Evolutionary conservation across 2,329 filamentous ascomycete species (phyloP).

Genomic region (Delphinella strobiligena): DNA sequence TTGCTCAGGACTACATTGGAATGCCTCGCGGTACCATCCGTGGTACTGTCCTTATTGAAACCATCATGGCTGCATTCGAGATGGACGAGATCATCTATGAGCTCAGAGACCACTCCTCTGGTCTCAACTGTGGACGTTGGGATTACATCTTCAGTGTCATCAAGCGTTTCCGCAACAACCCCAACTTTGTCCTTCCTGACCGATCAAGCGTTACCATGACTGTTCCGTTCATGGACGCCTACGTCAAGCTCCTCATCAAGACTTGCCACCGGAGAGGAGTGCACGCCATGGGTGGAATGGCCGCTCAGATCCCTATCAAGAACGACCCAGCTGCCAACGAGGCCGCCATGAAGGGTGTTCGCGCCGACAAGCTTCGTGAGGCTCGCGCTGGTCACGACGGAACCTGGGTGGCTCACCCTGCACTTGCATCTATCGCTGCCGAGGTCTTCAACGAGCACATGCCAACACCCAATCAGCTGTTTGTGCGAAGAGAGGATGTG

Average conservation of each 20-base stretch:
- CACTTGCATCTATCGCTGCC: conserved; percentile 72
- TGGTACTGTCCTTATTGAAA: conserved; percentile 93
- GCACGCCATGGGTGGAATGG: conserved; percentile 99
- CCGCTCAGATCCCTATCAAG: conserved; percentile 97
- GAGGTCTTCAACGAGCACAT: conserved; percentile 98
- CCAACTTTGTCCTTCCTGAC: conserved; percentile 86
- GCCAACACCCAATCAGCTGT: conserved; percentile 96
- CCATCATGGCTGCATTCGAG: conserved; percentile 93
- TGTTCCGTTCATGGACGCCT: conserved; percentile 94
- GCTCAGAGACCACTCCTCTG: conserved; percentile 88
- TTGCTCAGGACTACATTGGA: conserved; percentile 84
- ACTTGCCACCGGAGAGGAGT: conserved; percentile 94
- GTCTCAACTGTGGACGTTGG: conserved; percentile 97
- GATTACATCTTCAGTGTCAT: conserved; percentile 99
- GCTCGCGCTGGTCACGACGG: conserved; percentile 90
- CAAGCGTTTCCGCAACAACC: conserved; percentile 97
- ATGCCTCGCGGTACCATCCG: conserved; percentile 86
- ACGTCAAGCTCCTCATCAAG: conserved; percentile 94
- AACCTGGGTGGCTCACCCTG: conserved; percentile 96
- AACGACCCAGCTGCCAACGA: conserved; percentile 84
- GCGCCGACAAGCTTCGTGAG: conserved; percentile 92
- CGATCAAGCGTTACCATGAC: conserved; percentile 92
- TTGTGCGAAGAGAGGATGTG: conserved; percentile 81
- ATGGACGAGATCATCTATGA: conserved; percentile 99
- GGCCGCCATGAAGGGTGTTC: conserved; percentile 83